Evolutionary conservation across 768 basidiomycete species (phyloP).

Genomic region (Leucocoprinus sp.): DNA sequence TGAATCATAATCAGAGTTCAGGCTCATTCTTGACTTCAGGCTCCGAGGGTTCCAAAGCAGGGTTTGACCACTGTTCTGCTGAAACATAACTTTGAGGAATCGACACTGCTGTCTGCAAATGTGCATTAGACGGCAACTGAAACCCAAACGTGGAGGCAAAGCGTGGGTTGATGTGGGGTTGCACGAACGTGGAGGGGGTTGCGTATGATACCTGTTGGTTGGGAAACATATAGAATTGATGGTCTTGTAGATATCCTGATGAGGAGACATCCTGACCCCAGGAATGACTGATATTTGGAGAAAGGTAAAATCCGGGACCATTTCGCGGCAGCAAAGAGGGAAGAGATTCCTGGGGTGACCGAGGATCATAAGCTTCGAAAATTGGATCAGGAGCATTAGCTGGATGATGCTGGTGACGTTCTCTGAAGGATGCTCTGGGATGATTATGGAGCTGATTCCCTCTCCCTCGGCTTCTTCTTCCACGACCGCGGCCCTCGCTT

Average conservation of each 20-base stretch:
- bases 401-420: neutral
- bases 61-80: conserved; percentile 33
- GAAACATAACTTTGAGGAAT: conserved; percentile 16
- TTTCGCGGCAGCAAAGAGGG: conserved; percentile 6
- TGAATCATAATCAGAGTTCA: too few relatives aligned
- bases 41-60: conserved; percentile 16
- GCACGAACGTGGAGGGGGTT: conserved; percentile 29
- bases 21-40: conserved; percentile 19
- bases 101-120: conserved; percentile 9
- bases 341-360: neutral
- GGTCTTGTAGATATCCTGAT: neutral
- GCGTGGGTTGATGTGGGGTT: conserved; percentile 79
- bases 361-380: conserved; percentile 10
- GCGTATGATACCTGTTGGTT: neutral
- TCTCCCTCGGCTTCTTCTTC: conserved; percentile 29
- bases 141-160: conserved; percentile 64
- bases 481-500: conserved; percentile 15
- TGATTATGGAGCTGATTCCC: conserved; percentile 18
- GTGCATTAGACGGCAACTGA: conserved; percentile 6
- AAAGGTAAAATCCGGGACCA: neutral
- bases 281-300: neutral
- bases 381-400: too few relatives aligned
- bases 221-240: conserved; percentile 7
- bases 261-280: conserved; percentile 4
- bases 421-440: neutral